Evolutionary conservation across 495 filamentous ascomycete genomes (phyloP), one percentile per base, ranked within the genome.

Genomic region (Aspergillus hancockii): DNA sequence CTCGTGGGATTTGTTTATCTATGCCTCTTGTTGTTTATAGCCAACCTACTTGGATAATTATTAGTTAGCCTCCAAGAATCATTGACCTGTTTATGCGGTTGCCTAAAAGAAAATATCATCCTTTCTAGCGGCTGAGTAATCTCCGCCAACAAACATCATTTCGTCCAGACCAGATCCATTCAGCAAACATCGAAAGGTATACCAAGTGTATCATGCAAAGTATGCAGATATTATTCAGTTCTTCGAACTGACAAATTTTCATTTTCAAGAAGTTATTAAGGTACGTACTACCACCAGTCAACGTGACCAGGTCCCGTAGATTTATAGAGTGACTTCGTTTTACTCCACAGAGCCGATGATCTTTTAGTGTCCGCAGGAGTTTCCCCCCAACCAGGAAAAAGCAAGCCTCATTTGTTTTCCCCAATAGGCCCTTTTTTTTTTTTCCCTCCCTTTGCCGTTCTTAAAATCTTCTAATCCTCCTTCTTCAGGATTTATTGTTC

Each of bases 361-460:
- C 50, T 36, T 8, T 38, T 64, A 54, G 62, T 36, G 60, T 41
- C 54, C 54, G 49, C 19, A 43, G 36, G 28, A 8, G 19, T 7
- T 53, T 53, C 10, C 51, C 21, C 51, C 55, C n/a, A 57, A 12
- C 46, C 19, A 49, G n/a, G 21, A 40, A 38, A 49, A 23, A 57
- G 50, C 9, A 40, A 28, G 45, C 12, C 7, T 12, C 9, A 55
- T 1, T 16, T 6, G 46, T 25, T 25, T 12, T n/a, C 16, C 22
- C 25, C 52, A 52, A 14, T 34, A 50, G 31, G 52, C 25, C 46
- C 49, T 40, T 30, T 40, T 43, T 57, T 49, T 19, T 8, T 54
- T 50, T 36, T 56, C 14, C 34, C 54, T 52, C 30, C 49, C 43
- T 19, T 36, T 34, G 2, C 41, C 25, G 14, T 10, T 47, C 38